These are phyloP conservation scores for Pichia eremophila DNA, from an alignment of 805 yeast genomes.

Conservation along the genomic window DNA sequence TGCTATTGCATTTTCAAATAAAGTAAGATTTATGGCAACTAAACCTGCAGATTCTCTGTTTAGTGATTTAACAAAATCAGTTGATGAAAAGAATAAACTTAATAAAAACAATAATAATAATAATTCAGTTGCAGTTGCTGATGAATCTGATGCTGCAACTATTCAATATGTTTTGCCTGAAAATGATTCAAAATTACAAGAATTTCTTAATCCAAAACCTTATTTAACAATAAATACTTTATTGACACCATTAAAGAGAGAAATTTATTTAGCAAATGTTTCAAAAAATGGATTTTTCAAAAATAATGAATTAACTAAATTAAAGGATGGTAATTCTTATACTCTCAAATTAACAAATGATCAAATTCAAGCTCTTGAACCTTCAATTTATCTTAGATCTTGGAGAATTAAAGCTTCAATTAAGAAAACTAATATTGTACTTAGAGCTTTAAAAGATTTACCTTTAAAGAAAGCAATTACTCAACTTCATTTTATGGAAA, in stretches of 20 bases:
- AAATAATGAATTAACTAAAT: slow-evolving; percentile 43
- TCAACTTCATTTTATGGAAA: slow-evolving; percentile 81
- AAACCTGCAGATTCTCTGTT: slow-evolving; percentile 18
- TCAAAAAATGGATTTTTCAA: slow-evolving; percentile 58
- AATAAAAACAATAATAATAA: neutral
- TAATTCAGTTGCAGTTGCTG: slow-evolving; percentile 8
- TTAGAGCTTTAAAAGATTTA: slow-evolving; percentile 66
- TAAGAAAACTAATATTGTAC: slow-evolving; percentile 76
- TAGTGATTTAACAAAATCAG: slow-evolving; percentile 18
- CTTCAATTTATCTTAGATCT: slow-evolving; percentile 74
- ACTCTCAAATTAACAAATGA: slow-evolving; percentile 46
- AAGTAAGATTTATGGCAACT: slow-evolving; percentile 1
- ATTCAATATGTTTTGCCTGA: slow-evolving; percentile 20
- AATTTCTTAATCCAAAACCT: slow-evolving; percentile 42
- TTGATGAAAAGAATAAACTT: slow-evolving; percentile 4
- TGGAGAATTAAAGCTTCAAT: slow-evolving; percentile 78
- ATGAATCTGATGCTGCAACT: slow-evolving; percentile 4
- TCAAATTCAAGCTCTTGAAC: slow-evolving; percentile 77
- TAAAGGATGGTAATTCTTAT: slow-evolving; percentile 31
- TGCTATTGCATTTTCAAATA: neutral
- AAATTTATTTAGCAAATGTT: slow-evolving; percentile 55
- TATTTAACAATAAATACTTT: slow-evolving; percentile 44
- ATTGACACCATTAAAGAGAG: slow-evolving; percentile 62
- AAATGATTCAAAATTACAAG: slow-evolving; percentile 34
- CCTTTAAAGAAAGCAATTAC: slow-evolving; percentile 74